Evolutionary conservation across 176 grass and related monocot genomes (phyloP), one percentile per base, ranked within the genome.

Genomic region (Triticum turgidum): DNA sequence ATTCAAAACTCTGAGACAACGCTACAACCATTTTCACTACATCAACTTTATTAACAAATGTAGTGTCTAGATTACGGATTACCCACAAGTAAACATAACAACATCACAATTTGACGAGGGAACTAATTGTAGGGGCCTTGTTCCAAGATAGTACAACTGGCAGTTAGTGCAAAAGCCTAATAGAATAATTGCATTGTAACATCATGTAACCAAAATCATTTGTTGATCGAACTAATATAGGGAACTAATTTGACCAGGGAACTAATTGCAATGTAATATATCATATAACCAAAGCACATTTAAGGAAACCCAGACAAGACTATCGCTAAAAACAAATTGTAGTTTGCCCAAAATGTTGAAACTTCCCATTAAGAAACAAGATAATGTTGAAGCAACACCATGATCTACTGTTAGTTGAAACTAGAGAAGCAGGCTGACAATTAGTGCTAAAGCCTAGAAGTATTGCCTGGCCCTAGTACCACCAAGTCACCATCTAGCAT

Each of bases 1-100:
- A 94, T 54, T 98, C 92, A 86, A 98, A 96, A 85, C 85, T 87
- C 76, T 83, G 22, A 32, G 92, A 92, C 69, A 98, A 65, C 39
- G 81, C 80, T 65, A 74, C 92, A 82, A 96, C 84, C 90, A 91
- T 92, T 77, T 87, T 82, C 80, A 94, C 80, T 29, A 88, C 22
- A 94, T 95, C 91, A 89, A 92, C 11, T 59, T 73, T 87, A 86
- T 98, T 88, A 73, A 29, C 87, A 92, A 88, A 95, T 65, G 91
- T 92, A 21, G 87, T 91, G 33, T 86, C 80, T 56, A 92, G 86
- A 86, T 98, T 96, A 83, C 34, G 74, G 64, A 95, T 90, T 84
- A 98, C 93, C 96, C 92, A 76, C 79, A 93, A 62, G 25, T 39
- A 75, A 80, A 69, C 51, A 82, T 68, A 58, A 86, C 13, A 9